phyloP scores from a whole-genome alignment of 768 basidiomycete genomes.

The Macrolepiota fuliginosa region DNA sequence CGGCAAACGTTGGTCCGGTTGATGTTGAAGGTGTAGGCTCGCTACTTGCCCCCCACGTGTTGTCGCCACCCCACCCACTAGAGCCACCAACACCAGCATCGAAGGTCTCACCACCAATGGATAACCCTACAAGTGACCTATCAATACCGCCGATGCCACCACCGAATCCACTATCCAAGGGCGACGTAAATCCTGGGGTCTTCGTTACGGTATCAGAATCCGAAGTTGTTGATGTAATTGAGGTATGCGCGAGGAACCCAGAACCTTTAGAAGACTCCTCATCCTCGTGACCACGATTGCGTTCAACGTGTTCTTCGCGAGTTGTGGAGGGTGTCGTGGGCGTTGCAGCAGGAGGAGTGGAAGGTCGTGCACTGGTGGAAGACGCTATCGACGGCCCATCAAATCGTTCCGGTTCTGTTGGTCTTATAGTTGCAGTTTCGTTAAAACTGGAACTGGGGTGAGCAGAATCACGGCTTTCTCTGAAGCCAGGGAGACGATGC shows the following conservation, averaged over 20 bases:
- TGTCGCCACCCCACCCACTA: conserved; percentile 13
- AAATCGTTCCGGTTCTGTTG: conserved; percentile 26
- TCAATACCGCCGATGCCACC: conserved; percentile 21
- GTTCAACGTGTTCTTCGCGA: not conserved
- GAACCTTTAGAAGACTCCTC: not conserved
- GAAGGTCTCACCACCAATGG: conserved; percentile 24
- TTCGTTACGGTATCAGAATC: not conserved
- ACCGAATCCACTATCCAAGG: conserved; percentile 28
- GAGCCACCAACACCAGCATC: conserved; percentile 1
- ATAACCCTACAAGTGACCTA: conserved; percentile 33
- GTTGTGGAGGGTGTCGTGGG: not conserved
- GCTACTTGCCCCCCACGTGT: conserved; percentile 15
- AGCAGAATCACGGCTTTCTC: conserved; percentile 40
- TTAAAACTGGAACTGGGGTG: conserved; percentile 28
- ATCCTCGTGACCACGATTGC: not conserved
- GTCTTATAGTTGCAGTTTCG: conserved; percentile 42
- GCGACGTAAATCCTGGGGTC: conserved; percentile 30
- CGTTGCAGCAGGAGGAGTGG: not conserved
- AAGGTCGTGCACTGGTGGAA: conserved; percentile 9
- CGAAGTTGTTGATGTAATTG: not conserved
- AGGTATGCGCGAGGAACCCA: conserved; percentile 6
- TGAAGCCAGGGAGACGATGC: conserved; percentile 49
- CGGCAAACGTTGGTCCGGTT: not conserved
- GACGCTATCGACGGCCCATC: conserved; percentile 14
- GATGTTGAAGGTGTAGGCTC: conserved; percentile 14